phyloP scores from a whole-genome alignment of 2,329 filamentous ascomycete species.

The Neurospora crassa region DNA sequence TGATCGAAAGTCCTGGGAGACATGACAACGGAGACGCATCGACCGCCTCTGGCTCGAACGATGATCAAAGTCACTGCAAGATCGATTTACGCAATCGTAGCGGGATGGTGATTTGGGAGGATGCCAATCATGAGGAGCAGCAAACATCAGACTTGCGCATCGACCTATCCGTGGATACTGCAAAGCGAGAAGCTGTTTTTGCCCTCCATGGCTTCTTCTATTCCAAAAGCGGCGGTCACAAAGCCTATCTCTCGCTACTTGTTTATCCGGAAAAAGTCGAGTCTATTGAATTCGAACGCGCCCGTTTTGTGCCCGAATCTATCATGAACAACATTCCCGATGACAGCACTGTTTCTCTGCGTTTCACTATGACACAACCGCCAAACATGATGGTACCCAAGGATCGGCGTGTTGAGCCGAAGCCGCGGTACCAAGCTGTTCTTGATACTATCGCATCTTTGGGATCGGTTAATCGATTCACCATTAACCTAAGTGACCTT shows the following conservation, averaged over 20 bases:
- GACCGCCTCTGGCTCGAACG: background rate
- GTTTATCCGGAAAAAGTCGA: background rate
- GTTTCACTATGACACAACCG: slow-evolving; percentile 1
- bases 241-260: background rate
- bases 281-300: background rate
- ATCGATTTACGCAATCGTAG: background rate
- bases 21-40: background rate
- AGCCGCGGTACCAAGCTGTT: slow-evolving; percentile 3
- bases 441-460: slow-evolving; percentile 1
- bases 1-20: background rate
- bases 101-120: background rate
- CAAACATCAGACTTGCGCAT: background rate
- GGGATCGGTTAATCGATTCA: background rate
- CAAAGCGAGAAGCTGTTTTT: background rate
- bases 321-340: background rate
- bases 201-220: background rate
- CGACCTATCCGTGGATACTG: background rate
- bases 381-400: slow-evolving; percentile 1
- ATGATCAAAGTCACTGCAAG: background rate
- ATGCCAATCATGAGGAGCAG: background rate
- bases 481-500: background rate
- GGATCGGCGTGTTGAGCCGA: slow-evolving; percentile 3
- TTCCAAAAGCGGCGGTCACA: background rate
- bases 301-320: background rate
- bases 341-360: background rate